Percentiles rank a stretch among this genome's conserved stretches.
Evolutionary conservation across 306 rosid species (phyloP).

Genomic region (Ziziphus jujuba): DNA sequence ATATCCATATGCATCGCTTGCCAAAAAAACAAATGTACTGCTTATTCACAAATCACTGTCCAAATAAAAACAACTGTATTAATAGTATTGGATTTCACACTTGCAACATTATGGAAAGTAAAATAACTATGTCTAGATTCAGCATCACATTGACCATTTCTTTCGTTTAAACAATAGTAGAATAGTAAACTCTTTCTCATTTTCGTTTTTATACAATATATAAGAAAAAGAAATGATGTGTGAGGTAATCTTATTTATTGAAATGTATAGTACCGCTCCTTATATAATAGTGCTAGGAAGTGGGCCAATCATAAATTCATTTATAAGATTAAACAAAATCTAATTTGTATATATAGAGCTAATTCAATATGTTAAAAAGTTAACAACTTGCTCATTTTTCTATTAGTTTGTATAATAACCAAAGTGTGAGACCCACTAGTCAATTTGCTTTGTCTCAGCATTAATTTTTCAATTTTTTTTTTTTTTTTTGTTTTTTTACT

Average conservation of each 20-base stretch:
- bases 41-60: background rate
- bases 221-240: background rate
- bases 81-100: background rate
- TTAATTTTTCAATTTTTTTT: constrained; percentile 3
- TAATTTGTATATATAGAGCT: background rate
- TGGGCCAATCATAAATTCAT: background rate
- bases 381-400: constrained; percentile 2
- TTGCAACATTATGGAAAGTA: background rate
- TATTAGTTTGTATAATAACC: background rate
- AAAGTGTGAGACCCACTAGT: background rate
- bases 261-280: background rate
- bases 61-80: constrained; percentile 13
- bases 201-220: background rate
- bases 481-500: background rate
- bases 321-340: background rate
- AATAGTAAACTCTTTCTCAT: too few species aligned
- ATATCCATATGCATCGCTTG: constrained; percentile 5
- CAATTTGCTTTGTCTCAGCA: background rate
- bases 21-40: too few species aligned
- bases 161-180: background rate
- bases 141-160: background rate
- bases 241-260: background rate
- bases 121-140: background rate
- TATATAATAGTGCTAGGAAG: background rate
- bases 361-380: background rate